Evolutionary conservation across 2,329 filamentous ascomycete genomes (phyloP).

Genomic region (Ophiocordyceps camponoti-floridani): DNA sequence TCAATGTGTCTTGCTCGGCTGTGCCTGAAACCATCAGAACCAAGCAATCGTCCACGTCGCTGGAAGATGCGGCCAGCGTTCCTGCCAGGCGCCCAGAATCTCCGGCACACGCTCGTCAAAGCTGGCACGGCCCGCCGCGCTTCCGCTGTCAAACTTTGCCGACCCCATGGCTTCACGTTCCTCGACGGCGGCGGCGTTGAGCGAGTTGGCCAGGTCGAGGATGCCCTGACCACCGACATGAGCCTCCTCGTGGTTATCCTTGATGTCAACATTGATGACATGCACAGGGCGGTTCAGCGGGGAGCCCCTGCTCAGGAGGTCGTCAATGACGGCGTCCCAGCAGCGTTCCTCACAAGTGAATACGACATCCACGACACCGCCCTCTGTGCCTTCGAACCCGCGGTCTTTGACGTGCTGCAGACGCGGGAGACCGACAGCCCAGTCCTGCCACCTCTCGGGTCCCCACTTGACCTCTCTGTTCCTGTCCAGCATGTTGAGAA

Average conservation of each 20-base stretch:
- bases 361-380: slow-evolving; percentile 79
- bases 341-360: slow-evolving; percentile 96
- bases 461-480: slow-evolving; percentile 89
- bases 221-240: slow-evolving; percentile 81
- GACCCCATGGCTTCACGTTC: slow-evolving; percentile 52
- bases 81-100: slow-evolving; percentile 83
- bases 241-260: slow-evolving; percentile 95
- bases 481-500: slow-evolving; percentile 87
- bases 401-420: slow-evolving; percentile 59
- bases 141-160: slow-evolving; percentile 50
- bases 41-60: slow-evolving; percentile 90
- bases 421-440: slow-evolving; percentile 72
- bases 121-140: slow-evolving; percentile 46
- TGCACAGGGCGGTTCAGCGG: slow-evolving; percentile 86
- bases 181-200: slow-evolving; percentile 65
- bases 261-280: slow-evolving; percentile 96
- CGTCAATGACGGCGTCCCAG: slow-evolving; percentile 94
- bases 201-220: slow-evolving; percentile 67
- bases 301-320: slow-evolving; percentile 69
- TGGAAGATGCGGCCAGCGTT: slow-evolving; percentile 80
- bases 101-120: slow-evolving; percentile 93
- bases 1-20: neutral
- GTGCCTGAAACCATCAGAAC: slow-evolving; percentile 39
- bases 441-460: slow-evolving; percentile 95
- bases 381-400: slow-evolving; percentile 67